Base-by-base conservation (phyloP, 2,329 filamentous ascomycete species). In the Mycocentrospora acerina region DNA sequence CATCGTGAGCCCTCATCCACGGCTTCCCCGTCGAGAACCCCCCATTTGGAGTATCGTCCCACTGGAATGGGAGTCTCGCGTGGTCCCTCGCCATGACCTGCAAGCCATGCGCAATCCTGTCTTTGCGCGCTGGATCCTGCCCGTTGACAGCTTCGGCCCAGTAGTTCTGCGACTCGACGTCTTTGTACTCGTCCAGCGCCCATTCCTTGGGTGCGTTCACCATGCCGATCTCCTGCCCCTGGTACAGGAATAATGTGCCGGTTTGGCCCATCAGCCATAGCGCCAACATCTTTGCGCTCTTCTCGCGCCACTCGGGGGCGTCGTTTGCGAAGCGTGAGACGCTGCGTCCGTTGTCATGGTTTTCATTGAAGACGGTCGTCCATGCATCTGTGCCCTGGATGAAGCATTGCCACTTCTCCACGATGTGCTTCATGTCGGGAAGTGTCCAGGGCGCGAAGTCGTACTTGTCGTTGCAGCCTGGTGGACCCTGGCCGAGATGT, bases 1-100 rank as follows among this genome's bases (percentile, higher is more conserved):
- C 77, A 39, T 83, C 78, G 57, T 87, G 82, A 26, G 82, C 77
- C 11, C 77, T 75, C 78, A 89, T 88, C 86, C 86, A 90, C 2
- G 85, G 82, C 37, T 71, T 73, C 4, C 66, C 67, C 1, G 66
- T 67, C 0, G 82, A 82, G 68, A 89, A 90, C 9, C 86, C 85
- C 0, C 73, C 83, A 43, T 88, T 76, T 0, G 68, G 56, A 1
- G 66, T 70, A n/a, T 64, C 56, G 45, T 81, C 74, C 85, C 86
- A 90, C 57, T 88, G 84, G 64, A 90, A 82, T 0, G 85, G 85
- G 1, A 82, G 81, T 30, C 86, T 75, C 7, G 80, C 81, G 61
- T 90, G 86, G 63, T 90, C 86, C 15, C 85, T 63, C 7, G 77
- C 80, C 58, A 81, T 80, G 47, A 74, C 70, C 44, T 79, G 76